Percentiles rank a stretch among this genome's conserved stretches.
phyloP scores from a whole-genome alignment of 2,329 filamentous ascomycete species.

The Trichoderma semiorbis region DNA sequence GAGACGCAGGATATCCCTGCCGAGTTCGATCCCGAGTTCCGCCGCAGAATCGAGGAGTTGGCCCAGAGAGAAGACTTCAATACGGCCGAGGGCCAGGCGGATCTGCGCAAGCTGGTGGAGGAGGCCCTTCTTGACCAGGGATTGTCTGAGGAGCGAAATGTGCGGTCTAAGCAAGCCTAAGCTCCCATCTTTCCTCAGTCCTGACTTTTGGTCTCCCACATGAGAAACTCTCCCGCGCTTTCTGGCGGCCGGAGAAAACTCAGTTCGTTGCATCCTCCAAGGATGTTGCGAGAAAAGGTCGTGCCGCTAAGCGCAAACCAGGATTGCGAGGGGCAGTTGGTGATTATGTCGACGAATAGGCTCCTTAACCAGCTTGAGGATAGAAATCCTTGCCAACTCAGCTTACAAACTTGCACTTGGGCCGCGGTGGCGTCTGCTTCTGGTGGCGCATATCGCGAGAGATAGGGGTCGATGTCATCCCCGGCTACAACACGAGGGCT shows the following conservation, averaged over 20 bases:
- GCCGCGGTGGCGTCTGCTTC: slow-evolving; percentile 27
- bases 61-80: slow-evolving; percentile 81
- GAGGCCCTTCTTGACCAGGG: slow-evolving; percentile 72
- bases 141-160: slow-evolving; percentile 60
- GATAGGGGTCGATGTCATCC: slow-evolving; percentile 64
- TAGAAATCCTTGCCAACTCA: slow-evolving; percentile 60
- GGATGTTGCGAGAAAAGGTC: slow-evolving; percentile 46
- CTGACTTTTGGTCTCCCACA: slow-evolving; percentile 56
- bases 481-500: slow-evolving; percentile 58
- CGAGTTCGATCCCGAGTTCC: slow-evolving; percentile 77
- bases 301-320: slow-evolving; percentile 57
- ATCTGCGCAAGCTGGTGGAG: slow-evolving; percentile 73
- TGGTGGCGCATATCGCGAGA: slow-evolving; percentile 65
- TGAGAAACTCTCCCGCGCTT: slow-evolving; percentile 51
- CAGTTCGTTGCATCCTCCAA: slow-evolving; percentile 46
- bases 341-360: slow-evolving; percentile 45
- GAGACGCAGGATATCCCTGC: slow-evolving; percentile 57
- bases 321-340: slow-evolving; percentile 39
- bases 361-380: slow-evolving; percentile 50
- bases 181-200: slow-evolving; percentile 31
- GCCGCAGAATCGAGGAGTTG: slow-evolving; percentile 82
- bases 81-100: slow-evolving; percentile 72
- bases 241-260: slow-evolving; percentile 52
- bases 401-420: slow-evolving; percentile 41
- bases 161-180: slow-evolving; percentile 58